phyloP scores from a whole-genome alignment of 2,329 filamentous ascomycete species.

The Fusarium fujikuroi region DNA sequence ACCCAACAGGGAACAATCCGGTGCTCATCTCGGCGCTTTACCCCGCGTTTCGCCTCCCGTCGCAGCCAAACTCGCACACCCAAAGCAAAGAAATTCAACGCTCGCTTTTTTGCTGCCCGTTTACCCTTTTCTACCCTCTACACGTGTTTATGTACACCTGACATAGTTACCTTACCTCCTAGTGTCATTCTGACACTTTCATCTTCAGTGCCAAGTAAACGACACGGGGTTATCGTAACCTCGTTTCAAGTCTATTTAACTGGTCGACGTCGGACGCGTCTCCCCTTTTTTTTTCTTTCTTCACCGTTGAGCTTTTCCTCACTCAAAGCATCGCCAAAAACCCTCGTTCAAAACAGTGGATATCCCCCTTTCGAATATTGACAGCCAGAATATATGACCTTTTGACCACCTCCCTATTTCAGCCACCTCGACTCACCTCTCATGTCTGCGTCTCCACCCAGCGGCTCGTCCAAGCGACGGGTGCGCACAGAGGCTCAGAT shows the following conservation, averaged over 20 bases:
- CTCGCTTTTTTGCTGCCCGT: conserved; percentile 6
- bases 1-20: conserved; percentile 25
- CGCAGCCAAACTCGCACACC: conserved; percentile 13
- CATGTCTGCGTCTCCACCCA: conserved; percentile 31
- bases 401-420: conserved; percentile 1
- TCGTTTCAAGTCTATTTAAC: conserved; percentile 24
- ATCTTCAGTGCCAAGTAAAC: conserved; percentile 6
- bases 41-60: conserved; percentile 29
- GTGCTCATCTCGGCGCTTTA: conserved; percentile 26
- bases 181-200: conserved; percentile 1
- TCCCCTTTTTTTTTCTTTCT: background rate
- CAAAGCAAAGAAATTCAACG: conserved; percentile 13
- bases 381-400: background rate
- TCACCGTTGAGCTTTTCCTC: background rate
- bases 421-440: background rate
- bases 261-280: conserved; percentile 31
- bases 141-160: background rate
- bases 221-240: background rate
- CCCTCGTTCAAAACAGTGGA: conserved; percentile 13
- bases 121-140: background rate
- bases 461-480: conserved; percentile 29
- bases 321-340: background rate
- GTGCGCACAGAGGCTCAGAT: conserved; percentile 43
- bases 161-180: background rate
- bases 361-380: background rate